phyloP scores from a whole-genome alignment of 345 rosid genomes.

The Clarkia xantiana region DNA sequence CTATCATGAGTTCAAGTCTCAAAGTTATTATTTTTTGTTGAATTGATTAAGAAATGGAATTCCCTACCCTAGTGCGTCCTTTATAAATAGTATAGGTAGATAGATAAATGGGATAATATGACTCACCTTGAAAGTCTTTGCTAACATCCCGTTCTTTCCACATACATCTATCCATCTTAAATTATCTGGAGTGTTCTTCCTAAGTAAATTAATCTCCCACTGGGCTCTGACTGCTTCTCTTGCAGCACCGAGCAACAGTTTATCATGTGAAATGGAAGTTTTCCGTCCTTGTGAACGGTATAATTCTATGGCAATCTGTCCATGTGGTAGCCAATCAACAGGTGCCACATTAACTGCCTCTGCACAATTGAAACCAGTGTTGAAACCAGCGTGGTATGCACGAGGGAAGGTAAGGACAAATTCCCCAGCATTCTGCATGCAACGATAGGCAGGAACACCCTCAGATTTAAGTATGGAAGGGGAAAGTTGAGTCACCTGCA shows the following conservation, averaged over 20 bases:
- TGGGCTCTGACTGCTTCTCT: constrained; percentile 96
- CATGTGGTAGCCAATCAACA: constrained; percentile 97
- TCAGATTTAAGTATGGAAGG: constrained; percentile 82
- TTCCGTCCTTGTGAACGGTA: constrained; percentile 81
- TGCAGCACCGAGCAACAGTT: constrained; percentile 93
- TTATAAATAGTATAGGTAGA: too few relatives aligned
- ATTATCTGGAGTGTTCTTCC: constrained; percentile 57
- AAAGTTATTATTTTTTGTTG: too few relatives aligned
- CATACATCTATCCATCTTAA: constrained; percentile 74
- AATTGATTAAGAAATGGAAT: too few relatives aligned
- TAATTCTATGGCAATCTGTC: constrained; percentile 80
- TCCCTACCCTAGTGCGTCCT: too few relatives aligned
- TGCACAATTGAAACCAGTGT: constrained; percentile 91
- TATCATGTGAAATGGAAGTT: constrained; percentile 96
- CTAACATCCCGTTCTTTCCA: constrained; percentile 74
- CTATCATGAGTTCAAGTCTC: too few relatives aligned
- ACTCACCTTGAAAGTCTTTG: constrained; percentile 72
- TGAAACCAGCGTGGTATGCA: constrained; percentile 97
- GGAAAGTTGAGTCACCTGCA: constrained; percentile 96
- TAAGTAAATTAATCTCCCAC: constrained; percentile 88
- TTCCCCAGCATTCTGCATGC: constrained; percentile 88
- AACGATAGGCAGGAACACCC: constrained; percentile 87
- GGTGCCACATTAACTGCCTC: constrained; percentile 99
- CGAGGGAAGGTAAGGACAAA: constrained; percentile 94
- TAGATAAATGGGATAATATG: too few relatives aligned